Conservation (phyloP, 257 asterid species). For the Gentiana dahurica region DNA sequence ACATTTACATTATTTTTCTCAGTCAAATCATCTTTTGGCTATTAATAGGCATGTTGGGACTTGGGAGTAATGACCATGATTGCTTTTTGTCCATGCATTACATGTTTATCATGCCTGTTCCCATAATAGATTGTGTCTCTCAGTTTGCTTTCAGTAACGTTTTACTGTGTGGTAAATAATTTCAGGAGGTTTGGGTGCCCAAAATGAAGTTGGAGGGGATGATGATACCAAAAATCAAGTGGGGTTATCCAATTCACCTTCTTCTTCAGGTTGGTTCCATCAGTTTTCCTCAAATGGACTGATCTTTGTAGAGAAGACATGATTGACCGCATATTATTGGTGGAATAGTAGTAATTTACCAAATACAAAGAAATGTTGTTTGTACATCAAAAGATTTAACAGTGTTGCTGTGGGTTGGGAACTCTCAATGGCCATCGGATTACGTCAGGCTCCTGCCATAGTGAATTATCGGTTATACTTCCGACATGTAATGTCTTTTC, state of each 20-base stretch:
- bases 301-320: conserved; percentile 96
- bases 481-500: conserved; percentile 44
- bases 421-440: conserved; percentile 70
- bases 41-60: no score
- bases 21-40: no score
- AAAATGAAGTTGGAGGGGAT: conserved; percentile 66
- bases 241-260: conserved; percentile 76
- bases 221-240: conserved; percentile 50
- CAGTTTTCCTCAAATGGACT: conserved; percentile 97
- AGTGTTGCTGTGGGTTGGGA: conserved; percentile 95
- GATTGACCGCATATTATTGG: conserved; percentile 84
- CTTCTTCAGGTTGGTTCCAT: conserved; percentile 99
- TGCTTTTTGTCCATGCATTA: no score
- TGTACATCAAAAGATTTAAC: conserved; percentile 56
- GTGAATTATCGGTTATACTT: conserved; percentile 59
- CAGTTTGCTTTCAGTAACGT: no score
- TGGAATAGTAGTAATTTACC: conserved; percentile 59
- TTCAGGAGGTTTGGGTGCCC: conserved; percentile 72
- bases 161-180: conserved; percentile 3
- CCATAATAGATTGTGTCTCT: no score
- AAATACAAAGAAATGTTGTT: conserved; percentile 64
- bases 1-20: no score
- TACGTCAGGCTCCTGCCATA: conserved; percentile 80
- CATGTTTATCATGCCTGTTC: no score
- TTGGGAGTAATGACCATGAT: no score